Base-by-base conservation (phyloP, 2,329 filamentous ascomycete species). In the Dactylonectria estremocensis region DNA sequence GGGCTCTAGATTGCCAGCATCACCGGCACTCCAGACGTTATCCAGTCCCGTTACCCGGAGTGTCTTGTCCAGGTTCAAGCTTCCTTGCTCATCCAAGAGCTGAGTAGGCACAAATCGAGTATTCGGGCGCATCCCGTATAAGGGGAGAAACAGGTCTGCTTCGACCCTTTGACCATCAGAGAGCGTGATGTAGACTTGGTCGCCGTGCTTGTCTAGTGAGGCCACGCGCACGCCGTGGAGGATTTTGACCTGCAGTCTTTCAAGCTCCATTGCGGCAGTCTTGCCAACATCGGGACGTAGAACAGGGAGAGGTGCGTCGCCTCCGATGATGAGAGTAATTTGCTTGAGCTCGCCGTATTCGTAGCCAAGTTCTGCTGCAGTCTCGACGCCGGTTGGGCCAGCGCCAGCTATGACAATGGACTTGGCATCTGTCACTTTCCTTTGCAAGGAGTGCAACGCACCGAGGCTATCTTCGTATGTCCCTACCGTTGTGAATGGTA, bases 1-100 rank as follows among this genome's bases (percentile, higher is more conserved):
- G 3, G 49, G 8, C 20, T 62, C 50, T 3, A 48, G 18, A 46
- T 62, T 46, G n/a, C 59, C 50, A 13, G 48, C 50, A 35, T 55
- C 59, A 9, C 59, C 59, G 24, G 18, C 59, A 5, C 49, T 49
- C 50, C 59, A 62, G 14, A 62, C 33, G 24, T 62, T 62, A 14
- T 33, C 35, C n/a, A 24, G 37, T n/a, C 33, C 54, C 9, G 11
- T 31, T 8, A 4, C 50, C 14, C 50, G 31, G 10, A 53, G 31
- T 4, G 16, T 37, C 31, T 14, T 53, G 31, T 35, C 50, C 9
- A 53, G 50, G 10, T 53, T 53, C 31, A 53, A 35, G 14, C 35
- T 53, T 4, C 50, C 50, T 53, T 31, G 50, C 14, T 35, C 28
- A 18, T 53, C 31, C n/a, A 53, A 7, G 31, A 53, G 28, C 3